Evolutionary conservation across 2,329 filamentous ascomycete genomes (phyloP).

Genomic region (Pseudocercospora fijiensis): DNA sequence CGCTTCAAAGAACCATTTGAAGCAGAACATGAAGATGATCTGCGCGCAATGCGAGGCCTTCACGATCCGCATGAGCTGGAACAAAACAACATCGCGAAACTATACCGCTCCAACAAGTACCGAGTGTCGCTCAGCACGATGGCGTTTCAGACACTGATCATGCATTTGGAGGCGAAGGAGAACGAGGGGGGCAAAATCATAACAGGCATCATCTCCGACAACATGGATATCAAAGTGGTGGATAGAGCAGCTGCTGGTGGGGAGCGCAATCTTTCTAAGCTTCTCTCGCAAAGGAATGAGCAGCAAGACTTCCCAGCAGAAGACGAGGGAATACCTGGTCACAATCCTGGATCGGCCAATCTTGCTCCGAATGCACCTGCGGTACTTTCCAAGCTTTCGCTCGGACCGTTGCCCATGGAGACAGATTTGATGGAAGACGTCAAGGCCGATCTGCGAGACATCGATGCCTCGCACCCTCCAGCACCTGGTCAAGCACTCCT

Average conservation of each 20-base stretch:
- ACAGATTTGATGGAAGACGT: constrained; percentile 79
- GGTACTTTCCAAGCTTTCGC: constrained; percentile 63
- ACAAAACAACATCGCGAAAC: constrained; percentile 72
- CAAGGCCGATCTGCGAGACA: constrained; percentile 79
- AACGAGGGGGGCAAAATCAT: constrained; percentile 78
- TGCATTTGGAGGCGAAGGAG: constrained; percentile 84
- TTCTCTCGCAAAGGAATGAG: constrained; percentile 56
- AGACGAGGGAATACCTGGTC: constrained; percentile 68
- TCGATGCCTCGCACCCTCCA: constrained; percentile 76
- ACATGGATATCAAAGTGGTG: constrained; percentile 59
- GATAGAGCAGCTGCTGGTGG: constrained; percentile 56
- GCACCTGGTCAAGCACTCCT: constrained; percentile 68
- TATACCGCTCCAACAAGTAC: constrained; percentile 86
- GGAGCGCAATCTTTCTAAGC: constrained; percentile 60
- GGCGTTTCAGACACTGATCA: constrained; percentile 77
- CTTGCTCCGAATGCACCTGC: constrained; percentile 59
- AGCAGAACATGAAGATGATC: constrained; percentile 73
- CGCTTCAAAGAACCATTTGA: constrained; percentile 70
- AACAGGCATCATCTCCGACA: constrained; percentile 66
- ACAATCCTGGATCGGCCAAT: constrained; percentile 64
- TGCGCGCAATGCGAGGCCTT: constrained; percentile 72
- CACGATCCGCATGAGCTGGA: constrained; percentile 74
- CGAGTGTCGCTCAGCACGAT: constrained; percentile 84
- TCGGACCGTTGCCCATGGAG: constrained; percentile 84
- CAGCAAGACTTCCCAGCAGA: constrained; percentile 61